Evolutionary conservation across 2,329 filamentous ascomycete genomes (phyloP).

Genomic region (Penicillium sp.): DNA sequence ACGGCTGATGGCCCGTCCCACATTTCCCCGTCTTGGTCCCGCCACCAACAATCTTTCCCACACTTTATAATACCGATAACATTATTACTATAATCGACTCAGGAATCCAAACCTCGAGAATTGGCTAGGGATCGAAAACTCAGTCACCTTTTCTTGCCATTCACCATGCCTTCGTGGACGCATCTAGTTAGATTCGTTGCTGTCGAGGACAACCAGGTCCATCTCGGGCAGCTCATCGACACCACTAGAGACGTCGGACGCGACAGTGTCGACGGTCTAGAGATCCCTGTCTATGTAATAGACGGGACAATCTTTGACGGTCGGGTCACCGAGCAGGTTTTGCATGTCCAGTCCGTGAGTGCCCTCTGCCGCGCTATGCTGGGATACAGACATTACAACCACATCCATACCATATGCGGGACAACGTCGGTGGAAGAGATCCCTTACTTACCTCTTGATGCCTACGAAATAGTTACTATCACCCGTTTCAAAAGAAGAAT

Average conservation of each 20-base stretch:
- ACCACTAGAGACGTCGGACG: conserved; percentile 8
- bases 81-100: too few relatives aligned
- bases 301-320: conserved; percentile 14
- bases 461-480: conserved; percentile 6
- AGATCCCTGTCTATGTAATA: conserved; percentile 12
- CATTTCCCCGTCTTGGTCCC: too few relatives aligned
- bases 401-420: too few relatives aligned
- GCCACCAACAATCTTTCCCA: too few relatives aligned
- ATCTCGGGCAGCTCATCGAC: conserved; percentile 17
- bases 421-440: too few relatives aligned
- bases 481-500: not conserved
- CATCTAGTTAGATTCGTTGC: conserved; percentile 16
- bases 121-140: too few relatives aligned
- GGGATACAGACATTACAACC: too few relatives aligned
- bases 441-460: not conserved
- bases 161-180: conserved; percentile 14
- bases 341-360: conserved; percentile 12
- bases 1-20: too few relatives aligned
- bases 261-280: not conserved
- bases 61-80: too few relatives aligned
- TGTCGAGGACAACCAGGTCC: conserved; percentile 15
- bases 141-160: too few relatives aligned
- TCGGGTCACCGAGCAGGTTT: conserved; percentile 4
- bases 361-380: not conserved
- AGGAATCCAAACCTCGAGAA: too few relatives aligned